Conservation (phyloP, 1,139 yeast genomes). For the Blastobotrys serpentis region DNA sequence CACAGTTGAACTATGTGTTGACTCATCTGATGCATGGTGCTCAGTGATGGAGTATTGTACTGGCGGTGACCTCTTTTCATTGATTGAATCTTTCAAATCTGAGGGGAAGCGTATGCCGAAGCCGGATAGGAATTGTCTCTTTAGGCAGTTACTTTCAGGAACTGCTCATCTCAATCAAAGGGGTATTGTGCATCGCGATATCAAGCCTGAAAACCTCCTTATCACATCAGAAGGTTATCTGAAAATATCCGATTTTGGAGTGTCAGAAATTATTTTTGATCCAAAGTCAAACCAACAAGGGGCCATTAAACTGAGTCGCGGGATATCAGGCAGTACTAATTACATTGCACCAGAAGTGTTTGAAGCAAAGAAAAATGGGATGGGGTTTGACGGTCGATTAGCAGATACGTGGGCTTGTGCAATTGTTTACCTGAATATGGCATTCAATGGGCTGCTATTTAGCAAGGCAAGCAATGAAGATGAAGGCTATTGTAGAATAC, state of each 20-base stretch:
- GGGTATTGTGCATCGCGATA: constrained; percentile 71
- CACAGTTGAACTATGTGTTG: constrained; percentile 55
- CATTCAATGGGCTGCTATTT: constrained; percentile 38
- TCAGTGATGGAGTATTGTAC: constrained; percentile 77
- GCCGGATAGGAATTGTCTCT: constrained; percentile 57
- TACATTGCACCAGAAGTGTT: constrained; percentile 89
- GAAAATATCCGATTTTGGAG: constrained; percentile 72
- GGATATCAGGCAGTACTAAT: constrained; percentile 66
- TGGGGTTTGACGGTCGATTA: constrained; percentile 69
- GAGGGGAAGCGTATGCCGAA: constrained; percentile 31
- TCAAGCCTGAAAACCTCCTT: constrained; percentile 69
- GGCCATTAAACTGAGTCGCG: constrained; percentile 15
- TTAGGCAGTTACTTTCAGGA: constrained; percentile 72
- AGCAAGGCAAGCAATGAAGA: constrained; percentile 34
- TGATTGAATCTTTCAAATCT: constrained; percentile 45
- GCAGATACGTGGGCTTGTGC: constrained; percentile 93
- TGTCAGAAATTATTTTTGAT: constrained; percentile 57
- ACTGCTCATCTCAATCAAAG: constrained; percentile 67
- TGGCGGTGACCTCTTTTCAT: constrained; percentile 67
- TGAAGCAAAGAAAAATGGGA: constrained; percentile 20
- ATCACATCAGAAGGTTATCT: constrained; percentile 67
- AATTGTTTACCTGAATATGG: constrained; percentile 81
- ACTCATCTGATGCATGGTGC: constrained; percentile 45
- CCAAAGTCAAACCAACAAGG: constrained; percentile 20
- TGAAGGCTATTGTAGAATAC: constrained; percentile 27